Evolutionary conservation across 768 basidiomycete genomes (phyloP).

Genomic region (Pisolithus marmoratus): DNA sequence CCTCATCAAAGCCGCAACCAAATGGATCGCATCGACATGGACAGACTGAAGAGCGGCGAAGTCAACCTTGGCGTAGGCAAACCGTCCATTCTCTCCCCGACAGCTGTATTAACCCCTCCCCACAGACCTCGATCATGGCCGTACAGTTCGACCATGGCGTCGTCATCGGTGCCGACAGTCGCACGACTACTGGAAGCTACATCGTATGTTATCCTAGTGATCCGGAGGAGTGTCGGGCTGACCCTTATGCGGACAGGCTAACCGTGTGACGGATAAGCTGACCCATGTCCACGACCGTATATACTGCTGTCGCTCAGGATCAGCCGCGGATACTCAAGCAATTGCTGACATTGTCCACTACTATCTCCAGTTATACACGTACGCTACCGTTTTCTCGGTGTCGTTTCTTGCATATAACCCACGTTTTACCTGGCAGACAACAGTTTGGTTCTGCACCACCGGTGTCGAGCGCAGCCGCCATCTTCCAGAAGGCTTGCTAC

Average conservation of each 20-base stretch:
- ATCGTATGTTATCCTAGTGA: conserved; percentile 54
- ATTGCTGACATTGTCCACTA: conserved; percentile 89
- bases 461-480: conserved; percentile 73
- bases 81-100: neutral
- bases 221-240: neutral
- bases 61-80: conserved; percentile 89
- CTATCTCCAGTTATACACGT: conserved; percentile 72
- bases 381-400: conserved; percentile 20
- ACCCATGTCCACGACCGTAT: conserved; percentile 96
- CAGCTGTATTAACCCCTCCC: neutral
- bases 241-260: conserved; percentile 54
- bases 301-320: conserved; percentile 98
- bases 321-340: conserved; percentile 96
- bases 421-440: conserved; percentile 37
- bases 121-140: conserved; percentile 97
- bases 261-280: conserved; percentile 97
- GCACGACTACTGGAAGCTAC: conserved; percentile 95
- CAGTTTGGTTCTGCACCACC: conserved; percentile 60
- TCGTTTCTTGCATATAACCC: neutral
- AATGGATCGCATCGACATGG: conserved; percentile 72
- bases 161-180: conserved; percentile 93
- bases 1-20: conserved; percentile 20
- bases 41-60: conserved; percentile 89
- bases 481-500: conserved; percentile 89
- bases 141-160: conserved; percentile 95